Evolutionary conservation across 2,329 filamentous ascomycete species (phyloP), one percentile per base, ranked within the genome.

Genomic region (Teratosphaeria destructans): DNA sequence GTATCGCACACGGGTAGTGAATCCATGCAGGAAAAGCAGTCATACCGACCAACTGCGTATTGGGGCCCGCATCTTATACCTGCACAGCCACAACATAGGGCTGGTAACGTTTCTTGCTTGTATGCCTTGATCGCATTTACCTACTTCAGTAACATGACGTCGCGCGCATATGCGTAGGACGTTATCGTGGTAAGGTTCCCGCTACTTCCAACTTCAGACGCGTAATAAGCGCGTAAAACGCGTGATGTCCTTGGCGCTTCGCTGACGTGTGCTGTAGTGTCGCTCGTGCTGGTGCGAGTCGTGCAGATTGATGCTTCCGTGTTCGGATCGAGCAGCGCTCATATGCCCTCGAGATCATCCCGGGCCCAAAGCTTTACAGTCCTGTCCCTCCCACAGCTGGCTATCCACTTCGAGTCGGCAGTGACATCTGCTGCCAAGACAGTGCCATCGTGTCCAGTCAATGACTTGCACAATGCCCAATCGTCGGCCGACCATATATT

Each of bases 401-500:
- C 89, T 73, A 99, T 95, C 90, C 91, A 99, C 70, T 81, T 87
- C 8, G 86, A 89, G 74, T 97, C 90, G 63, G 81, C 81, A 69
- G 88, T 95, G 57, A 96, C 85, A 76, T 99, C 94, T 12, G 90
- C 88, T 66, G 90, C 95, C 57, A 95, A 84, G 11, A 99, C 92
- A 49, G 95, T 94, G 2, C 90, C 92, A 1, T 91, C 90, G 74
- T 99, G 94, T 0, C 92, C 94, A 67, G 87, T 90, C 60, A 99
- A 77, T 16, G 86, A 90, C 75, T 95, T 95, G 62, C 92, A 85
- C 60, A 95, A 76, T 0, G 89, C 87, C 92, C 94, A 99, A 75
- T 99, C 93, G 72, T 99, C 94, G 2, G 91, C 91, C 6, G 91
- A 96, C 75, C 95, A 97, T 66, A 99, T 82, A 72, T 96, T 96